Conservation (phyloP, 345 rosid genomes). For the Balakata baccata region DNA sequence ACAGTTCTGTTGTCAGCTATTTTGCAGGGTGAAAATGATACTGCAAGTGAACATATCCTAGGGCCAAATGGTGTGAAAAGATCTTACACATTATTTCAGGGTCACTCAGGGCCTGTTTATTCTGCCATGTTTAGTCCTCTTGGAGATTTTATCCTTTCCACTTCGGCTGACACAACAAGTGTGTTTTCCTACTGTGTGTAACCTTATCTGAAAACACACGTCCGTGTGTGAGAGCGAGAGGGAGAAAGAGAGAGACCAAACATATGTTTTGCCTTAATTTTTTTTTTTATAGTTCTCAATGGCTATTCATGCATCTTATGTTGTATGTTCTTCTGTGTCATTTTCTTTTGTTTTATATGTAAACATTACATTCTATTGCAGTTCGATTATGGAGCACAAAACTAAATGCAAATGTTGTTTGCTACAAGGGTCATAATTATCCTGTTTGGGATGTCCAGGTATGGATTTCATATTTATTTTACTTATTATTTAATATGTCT, state of each 20-base stretch:
- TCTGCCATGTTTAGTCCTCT: conserved; percentile 82
- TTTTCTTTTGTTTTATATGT: not conserved
- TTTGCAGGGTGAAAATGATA: conserved; percentile 68
- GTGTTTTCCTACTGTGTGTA: conserved; percentile 9
- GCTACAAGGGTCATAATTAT: conserved; percentile 98
- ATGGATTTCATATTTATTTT: not conserved
- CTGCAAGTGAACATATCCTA: conserved; percentile 43
- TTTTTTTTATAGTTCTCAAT: too few relatives aligned
- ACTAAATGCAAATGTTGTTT: conserved; percentile 91
- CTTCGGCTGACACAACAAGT: conserved; percentile 95
- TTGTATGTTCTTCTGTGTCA: not conserved
- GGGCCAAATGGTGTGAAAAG: conserved; percentile 53
- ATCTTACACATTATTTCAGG: conserved; percentile 71
- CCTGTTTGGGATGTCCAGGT: conserved; percentile 99
- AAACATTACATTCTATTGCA: conserved; percentile 28
- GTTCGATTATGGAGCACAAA: conserved; percentile 96
- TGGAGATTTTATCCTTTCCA: conserved; percentile 86
- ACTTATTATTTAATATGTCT: not conserved
- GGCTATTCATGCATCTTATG: not conserved
- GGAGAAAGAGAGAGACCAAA: too few relatives aligned
- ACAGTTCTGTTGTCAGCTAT: conserved; percentile 48
- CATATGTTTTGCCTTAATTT: too few relatives aligned
- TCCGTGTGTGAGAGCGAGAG: too few relatives aligned
- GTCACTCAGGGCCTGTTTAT: conserved; percentile 95
- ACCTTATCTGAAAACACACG: not conserved